A percentile compares a stretch with the other conserved stretches of the same genome.
Evolutionary conservation across 1,284 basidiomycete species (phyloP).

Genomic region (Meira nashicola): DNA sequence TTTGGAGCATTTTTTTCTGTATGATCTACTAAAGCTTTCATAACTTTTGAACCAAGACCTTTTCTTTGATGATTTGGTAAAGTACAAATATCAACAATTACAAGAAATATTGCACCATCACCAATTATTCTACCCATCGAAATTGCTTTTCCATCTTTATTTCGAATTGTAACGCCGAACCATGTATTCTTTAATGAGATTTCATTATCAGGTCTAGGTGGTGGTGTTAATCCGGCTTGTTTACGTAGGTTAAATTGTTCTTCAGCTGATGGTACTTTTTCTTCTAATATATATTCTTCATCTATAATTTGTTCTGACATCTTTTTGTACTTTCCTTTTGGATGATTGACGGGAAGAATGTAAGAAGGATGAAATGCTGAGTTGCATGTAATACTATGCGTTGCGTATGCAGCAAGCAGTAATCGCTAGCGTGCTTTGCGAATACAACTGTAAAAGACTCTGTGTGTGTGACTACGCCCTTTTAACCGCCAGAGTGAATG

Average conservation of each 20-base stretch:
- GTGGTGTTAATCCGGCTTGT: slow-evolving; percentile 5
- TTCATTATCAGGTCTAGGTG: slow-evolving; percentile 2
- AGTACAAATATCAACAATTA: background rate
- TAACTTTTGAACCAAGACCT: background rate
- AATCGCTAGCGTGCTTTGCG: no score
- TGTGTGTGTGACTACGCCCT: no score
- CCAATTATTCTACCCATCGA: slow-evolving; percentile 8
- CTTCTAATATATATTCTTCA: background rate
- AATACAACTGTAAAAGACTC: no score
- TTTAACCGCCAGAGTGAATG: no score
- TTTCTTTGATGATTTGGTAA: slow-evolving; percentile 1
- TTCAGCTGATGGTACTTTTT: background rate
- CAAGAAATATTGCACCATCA: background rate
- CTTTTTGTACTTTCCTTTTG: no score
- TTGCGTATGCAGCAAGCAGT: no score
- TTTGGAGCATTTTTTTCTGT: background rate
- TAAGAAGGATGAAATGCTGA: no score
- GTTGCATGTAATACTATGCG: no score
- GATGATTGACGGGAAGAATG: no score
- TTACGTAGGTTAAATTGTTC: slow-evolving; percentile 1
- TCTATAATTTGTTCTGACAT: no score
- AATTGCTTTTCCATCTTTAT: slow-evolving; percentile 1
- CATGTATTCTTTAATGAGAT: background rate
- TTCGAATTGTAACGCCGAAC: slow-evolving; percentile 7
- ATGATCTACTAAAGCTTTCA: background rate